A percentile compares a stretch with the other conserved stretches of the same genome.
These are phyloP conservation scores for Elongisporangium senticosum DNA, from an alignment of 352 stramenopile genomes.

Conservation along the genomic window DNA sequence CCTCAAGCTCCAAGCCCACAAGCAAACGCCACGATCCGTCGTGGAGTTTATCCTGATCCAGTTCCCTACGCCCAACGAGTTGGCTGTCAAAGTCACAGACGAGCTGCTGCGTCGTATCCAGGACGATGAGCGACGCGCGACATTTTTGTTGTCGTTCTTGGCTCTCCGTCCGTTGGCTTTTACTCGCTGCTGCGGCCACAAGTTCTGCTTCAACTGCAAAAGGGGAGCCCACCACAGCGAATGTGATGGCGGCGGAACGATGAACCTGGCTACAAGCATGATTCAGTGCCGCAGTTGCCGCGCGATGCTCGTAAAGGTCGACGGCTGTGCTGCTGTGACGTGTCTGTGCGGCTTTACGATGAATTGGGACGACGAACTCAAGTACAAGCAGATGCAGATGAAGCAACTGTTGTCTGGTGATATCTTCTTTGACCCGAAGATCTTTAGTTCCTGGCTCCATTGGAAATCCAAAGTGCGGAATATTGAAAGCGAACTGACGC, in stretches of 20 bases:
- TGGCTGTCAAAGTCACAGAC: no score
- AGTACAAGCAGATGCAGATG: slow-evolving; percentile 21
- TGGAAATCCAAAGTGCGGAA: no score
- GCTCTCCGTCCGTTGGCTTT: slow-evolving; percentile 19
- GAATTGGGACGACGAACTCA: slow-evolving; percentile 20
- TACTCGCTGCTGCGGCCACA: slow-evolving; percentile 24
- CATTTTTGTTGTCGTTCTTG: slow-evolving; percentile 29
- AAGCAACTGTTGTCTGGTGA: slow-evolving; percentile 18
- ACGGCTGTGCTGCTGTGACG: slow-evolving; percentile 33
- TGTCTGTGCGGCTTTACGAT: slow-evolving; percentile 34
- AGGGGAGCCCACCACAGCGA: slow-evolving; percentile 24
- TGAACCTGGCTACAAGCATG: slow-evolving; percentile 15
- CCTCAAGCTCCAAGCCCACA: slow-evolving; percentile 6
- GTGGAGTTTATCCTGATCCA: no score
- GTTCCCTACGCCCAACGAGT: no score
- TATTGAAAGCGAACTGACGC: slow-evolving; percentile 5
- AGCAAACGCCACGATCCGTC: not conserved
- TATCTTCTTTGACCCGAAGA: slow-evolving; percentile 9
- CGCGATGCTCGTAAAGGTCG: slow-evolving; percentile 42
- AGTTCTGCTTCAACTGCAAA: slow-evolving; percentile 54
- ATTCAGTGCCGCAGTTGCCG: slow-evolving; percentile 34
- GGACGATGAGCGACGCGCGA: slow-evolving; percentile 37
- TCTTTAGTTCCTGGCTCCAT: no score
- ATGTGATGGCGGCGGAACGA: slow-evolving; percentile 13
- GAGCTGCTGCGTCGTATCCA: slow-evolving; percentile 19